These are phyloP conservation scores for Colletotrichum liriopes DNA, from an alignment of 2,329 filamentous ascomycete species.

Conservation along the genomic window DNA sequence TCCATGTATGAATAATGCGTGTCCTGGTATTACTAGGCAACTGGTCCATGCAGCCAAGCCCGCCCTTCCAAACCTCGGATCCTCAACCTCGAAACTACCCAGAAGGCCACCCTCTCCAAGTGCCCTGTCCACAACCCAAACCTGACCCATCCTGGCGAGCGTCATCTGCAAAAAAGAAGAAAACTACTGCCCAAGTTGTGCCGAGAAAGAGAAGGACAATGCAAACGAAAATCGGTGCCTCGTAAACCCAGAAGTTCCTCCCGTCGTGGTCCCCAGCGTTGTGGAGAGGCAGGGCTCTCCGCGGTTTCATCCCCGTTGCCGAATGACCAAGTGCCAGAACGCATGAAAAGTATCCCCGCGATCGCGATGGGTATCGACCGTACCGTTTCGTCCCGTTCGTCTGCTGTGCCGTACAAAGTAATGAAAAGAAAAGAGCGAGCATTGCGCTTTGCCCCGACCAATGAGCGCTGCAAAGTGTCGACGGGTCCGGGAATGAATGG, in stretches of 20 bases:
- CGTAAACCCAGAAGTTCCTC: neutral
- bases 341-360: neutral
- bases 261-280: neutral
- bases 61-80: neutral
- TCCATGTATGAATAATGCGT: constrained; percentile 8
- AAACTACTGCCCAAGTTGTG: neutral
- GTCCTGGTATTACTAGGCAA: constrained; percentile 18
- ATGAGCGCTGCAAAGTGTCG: too few relatives aligned
- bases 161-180: constrained; percentile 10
- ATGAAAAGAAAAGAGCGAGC: neutral
- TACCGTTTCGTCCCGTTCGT: neutral
- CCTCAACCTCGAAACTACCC: constrained; percentile 16
- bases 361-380: neutral
- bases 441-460: too few relatives aligned
- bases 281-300: neutral
- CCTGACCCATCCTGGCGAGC: neutral
- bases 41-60: constrained; percentile 16
- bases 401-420: neutral
- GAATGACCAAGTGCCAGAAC: constrained; percentile 15
- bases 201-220: neutral
- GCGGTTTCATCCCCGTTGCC: constrained; percentile 14
- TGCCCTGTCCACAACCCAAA: neutral
- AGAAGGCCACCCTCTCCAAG: neutral
- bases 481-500: too few relatives aligned
- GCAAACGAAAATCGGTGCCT: neutral